Conservation (phyloP, 805 yeast species). For the Saccharomyces jurei region DNA sequence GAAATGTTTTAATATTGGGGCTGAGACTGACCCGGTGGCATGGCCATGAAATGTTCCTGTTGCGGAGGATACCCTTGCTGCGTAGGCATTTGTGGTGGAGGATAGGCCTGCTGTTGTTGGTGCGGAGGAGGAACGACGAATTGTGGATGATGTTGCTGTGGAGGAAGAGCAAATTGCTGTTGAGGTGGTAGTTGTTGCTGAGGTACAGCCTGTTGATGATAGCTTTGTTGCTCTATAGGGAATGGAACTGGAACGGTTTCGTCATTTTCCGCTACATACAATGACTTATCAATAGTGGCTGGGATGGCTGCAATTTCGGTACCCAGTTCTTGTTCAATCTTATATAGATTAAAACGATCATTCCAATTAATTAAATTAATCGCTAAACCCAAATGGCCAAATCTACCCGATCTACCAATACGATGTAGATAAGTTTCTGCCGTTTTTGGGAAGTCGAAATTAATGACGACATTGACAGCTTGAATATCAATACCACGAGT, state of each 20-base stretch:
- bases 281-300: conserved; percentile 75
- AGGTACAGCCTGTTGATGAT: conserved; percentile 3
- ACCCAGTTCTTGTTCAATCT: conserved; percentile 94
- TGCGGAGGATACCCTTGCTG: conserved; percentile 27
- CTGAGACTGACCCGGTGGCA: conserved; percentile 10
- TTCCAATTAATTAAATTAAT: conserved; percentile 95
- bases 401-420: conserved; percentile 98
- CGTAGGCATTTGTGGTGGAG: conserved; percentile 18
- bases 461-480: conserved; percentile 95
- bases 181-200: conserved; percentile 23
- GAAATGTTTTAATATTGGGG: conserved; percentile 3
- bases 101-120: conserved; percentile 27
- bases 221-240: conserved; percentile 46
- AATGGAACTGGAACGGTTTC: conserved; percentile 82
- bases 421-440: conserved; percentile 97
- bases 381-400: conserved; percentile 96
- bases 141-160: conserved; percentile 3
- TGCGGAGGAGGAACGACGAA: conserved; percentile 9
- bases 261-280: conserved; percentile 77
- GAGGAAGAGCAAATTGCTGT: conserved; percentile 8
- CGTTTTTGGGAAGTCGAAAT: conserved; percentile 95
- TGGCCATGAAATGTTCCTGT: conserved; percentile 7
- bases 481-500: conserved; percentile 99
- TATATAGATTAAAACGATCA: conserved; percentile 86
- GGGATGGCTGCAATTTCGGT: conserved; percentile 97